phyloP scores from a whole-genome alignment of 2,329 filamentous ascomycete species.

The Colletotrichum sp. region DNA sequence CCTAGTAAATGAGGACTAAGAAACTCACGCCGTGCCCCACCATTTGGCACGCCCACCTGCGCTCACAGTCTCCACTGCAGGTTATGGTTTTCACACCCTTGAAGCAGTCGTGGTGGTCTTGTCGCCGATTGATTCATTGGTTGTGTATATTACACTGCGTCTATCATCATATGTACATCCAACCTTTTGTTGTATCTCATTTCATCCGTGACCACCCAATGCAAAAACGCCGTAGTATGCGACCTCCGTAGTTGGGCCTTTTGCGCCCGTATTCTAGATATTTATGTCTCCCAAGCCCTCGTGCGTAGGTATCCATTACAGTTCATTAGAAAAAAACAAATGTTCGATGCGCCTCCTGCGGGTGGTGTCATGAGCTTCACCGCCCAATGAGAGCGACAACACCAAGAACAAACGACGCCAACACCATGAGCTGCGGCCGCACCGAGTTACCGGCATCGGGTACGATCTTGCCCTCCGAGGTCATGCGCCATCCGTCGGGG shows the following conservation, averaged over 20 bases:
- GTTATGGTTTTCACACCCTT: neutral
- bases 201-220: neutral
- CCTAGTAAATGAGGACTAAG: accelerated
- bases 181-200: neutral
- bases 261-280: neutral
- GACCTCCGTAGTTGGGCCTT: neutral
- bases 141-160: neutral
- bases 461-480: conserved; percentile 78
- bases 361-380: neutral
- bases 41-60: neutral
- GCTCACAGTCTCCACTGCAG: neutral
- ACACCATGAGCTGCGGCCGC: conserved; percentile 27
- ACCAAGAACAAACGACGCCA: conserved; percentile 28
- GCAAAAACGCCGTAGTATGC: conserved; percentile 16
- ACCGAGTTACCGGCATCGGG: conserved; percentile 65
- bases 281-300: neutral
- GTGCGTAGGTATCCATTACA: neutral
- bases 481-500: conserved; percentile 83
- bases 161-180: neutral
- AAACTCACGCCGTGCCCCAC: neutral
- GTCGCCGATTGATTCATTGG: neutral
- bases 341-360: neutral
- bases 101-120: neutral
- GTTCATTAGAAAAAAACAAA: neutral
- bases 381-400: conserved; percentile 19